Conservation (phyloP, 148 eudicot species). For the Mesembryanthemum crystallinum region DNA sequence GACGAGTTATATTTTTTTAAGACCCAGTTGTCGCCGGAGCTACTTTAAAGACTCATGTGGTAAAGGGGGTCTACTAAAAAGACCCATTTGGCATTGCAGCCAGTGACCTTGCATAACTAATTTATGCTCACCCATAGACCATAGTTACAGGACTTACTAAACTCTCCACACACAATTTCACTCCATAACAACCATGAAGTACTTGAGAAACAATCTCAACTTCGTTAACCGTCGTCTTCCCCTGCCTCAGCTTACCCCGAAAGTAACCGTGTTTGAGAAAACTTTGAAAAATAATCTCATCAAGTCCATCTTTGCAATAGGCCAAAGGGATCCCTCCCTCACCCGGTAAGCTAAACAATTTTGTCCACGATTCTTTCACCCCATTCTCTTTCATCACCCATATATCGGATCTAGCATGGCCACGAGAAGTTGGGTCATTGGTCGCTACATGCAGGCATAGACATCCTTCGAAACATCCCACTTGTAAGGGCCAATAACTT, state of each 20-base stretch:
- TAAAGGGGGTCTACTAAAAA: too few species aligned
- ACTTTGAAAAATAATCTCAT: neutral
- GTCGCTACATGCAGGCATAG: neutral
- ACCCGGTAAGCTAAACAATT: neutral
- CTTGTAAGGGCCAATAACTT: neutral
- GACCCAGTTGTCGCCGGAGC: too few species aligned
- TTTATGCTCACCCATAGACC: neutral
- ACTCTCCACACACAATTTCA: neutral
- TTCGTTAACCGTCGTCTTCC: neutral
- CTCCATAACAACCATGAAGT: too few species aligned
- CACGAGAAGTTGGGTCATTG: neutral
- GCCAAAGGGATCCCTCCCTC: neutral
- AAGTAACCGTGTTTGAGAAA: neutral
- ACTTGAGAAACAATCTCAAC: too few species aligned
- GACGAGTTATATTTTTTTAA: too few species aligned
- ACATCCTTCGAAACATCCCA: neutral
- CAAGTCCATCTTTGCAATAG: neutral
- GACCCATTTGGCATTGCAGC: too few species aligned
- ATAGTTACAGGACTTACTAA: neutral
- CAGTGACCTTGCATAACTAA: neutral
- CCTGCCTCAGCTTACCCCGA: neutral
- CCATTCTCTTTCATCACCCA: slow-evolving; percentile 21
- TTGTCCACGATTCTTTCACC: neutral
- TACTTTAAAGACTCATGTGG: too few species aligned
- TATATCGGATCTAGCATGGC: neutral